A percentile compares a stretch with the other conserved stretches of the same genome.
Evolutionary conservation across 2,329 filamentous ascomycete genomes (phyloP).

Genomic region (Pseudogymnoascus verrucosus): DNA sequence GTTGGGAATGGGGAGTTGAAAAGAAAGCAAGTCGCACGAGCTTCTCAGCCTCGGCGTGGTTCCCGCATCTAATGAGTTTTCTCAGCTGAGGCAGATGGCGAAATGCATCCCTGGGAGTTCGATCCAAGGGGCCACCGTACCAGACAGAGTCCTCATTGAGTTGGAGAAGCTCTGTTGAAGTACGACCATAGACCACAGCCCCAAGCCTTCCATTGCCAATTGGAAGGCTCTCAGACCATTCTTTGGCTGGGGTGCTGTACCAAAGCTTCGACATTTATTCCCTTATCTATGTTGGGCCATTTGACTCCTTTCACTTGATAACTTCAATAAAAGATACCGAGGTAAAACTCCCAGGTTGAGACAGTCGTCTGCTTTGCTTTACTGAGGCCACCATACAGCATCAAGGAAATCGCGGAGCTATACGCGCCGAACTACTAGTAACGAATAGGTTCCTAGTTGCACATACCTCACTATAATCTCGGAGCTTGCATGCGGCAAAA

Average conservation of each 20-base stretch:
- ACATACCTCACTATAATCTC: background rate
- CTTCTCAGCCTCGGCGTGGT: slow-evolving; percentile 35
- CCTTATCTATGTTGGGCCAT: background rate
- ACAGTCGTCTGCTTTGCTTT: background rate
- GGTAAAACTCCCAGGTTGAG: background rate
- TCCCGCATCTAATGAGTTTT: slow-evolving; percentile 32
- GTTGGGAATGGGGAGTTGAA: slow-evolving; percentile 36
- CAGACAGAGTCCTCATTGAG: slow-evolving; percentile 42
- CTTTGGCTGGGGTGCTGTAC: slow-evolving; percentile 25
- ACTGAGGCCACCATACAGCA: background rate
- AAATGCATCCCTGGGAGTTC: slow-evolving; percentile 33
- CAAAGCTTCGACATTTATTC: slow-evolving; percentile 16
- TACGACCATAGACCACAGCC: slow-evolving; percentile 38
- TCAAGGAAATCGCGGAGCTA: background rate
- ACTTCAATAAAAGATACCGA: background rate
- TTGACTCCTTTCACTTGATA: background rate
- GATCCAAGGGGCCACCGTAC: slow-evolving; percentile 38
- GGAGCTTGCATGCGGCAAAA: background rate
- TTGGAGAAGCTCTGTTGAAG: slow-evolving; percentile 35
- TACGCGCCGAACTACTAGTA: background rate
- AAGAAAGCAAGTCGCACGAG: slow-evolving; percentile 36
- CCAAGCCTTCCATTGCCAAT: slow-evolving; percentile 40
- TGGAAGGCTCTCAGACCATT: slow-evolving; percentile 34
- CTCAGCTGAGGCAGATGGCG: slow-evolving; percentile 32
- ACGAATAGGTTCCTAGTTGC: background rate